phyloP scores from a whole-genome alignment of 1,139 yeast genomes.

The Hansenula sp. region DNA sequence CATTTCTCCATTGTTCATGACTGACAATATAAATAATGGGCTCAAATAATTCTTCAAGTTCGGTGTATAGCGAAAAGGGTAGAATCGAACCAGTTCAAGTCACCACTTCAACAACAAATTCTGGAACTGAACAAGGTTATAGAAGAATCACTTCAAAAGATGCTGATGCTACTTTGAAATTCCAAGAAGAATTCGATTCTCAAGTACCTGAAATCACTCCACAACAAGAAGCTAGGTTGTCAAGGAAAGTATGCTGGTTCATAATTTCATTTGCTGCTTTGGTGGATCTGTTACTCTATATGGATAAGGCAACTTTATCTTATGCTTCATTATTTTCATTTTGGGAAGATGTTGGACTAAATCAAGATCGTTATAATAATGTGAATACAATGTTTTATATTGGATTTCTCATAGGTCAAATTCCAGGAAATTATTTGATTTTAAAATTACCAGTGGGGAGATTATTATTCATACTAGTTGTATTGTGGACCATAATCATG shows the following conservation, averaged over 20 bases:
- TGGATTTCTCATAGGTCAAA: slow-evolving; percentile 31
- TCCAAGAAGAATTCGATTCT: slow-evolving; percentile 27
- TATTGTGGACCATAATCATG: slow-evolving; percentile 33
- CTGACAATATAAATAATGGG: too few relatives aligned
- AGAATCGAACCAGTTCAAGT: neutral
- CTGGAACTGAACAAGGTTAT: neutral
- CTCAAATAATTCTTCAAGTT: too few relatives aligned
- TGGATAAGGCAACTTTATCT: slow-evolving; percentile 38
- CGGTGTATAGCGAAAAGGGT: neutral
- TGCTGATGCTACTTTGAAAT: slow-evolving; percentile 32
- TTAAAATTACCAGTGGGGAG: slow-evolving; percentile 28
- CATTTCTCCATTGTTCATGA: too few relatives aligned
- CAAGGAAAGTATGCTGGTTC: slow-evolving; percentile 28
- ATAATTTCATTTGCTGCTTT: slow-evolving; percentile 30
- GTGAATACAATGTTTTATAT: slow-evolving; percentile 30
- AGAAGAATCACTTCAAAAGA: slow-evolving; percentile 16
- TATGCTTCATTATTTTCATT: slow-evolving; percentile 36
- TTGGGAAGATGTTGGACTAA: slow-evolving; percentile 32
- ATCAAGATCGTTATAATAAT: slow-evolving; percentile 25
- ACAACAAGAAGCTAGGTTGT: slow-evolving; percentile 28
- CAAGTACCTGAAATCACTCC: slow-evolving; percentile 28
- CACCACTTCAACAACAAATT: neutral
- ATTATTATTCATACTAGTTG: slow-evolving; percentile 26
- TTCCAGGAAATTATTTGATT: slow-evolving; percentile 25
- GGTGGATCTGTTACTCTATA: slow-evolving; percentile 32